Base-by-base conservation (phyloP, 176 grass and related monocot species). In the Musa schizocarpa region DNA sequence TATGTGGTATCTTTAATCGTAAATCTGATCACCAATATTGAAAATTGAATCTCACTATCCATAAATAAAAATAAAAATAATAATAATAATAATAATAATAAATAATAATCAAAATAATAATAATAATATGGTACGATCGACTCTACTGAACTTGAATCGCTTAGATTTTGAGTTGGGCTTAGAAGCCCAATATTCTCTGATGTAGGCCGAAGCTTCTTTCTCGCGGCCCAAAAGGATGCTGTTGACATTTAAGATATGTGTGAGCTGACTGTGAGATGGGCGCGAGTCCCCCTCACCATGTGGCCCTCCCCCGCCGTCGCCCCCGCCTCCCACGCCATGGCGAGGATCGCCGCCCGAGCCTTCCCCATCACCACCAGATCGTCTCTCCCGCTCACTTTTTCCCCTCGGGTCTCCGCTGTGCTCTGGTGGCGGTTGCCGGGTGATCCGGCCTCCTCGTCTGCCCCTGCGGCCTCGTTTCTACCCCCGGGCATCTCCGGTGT, bases 271-370 rank as follows among this genome's bases (percentile, higher is more conserved):
- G 9, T 26, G 11, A 13, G 63, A 10, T 26, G 11, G 63, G 68
- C 68, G 72, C 72, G 72, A 24, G 1, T 29, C 13, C 53, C 10
- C 53, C 27, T 53, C 22, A 9, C 9, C 8, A 22, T 26, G 16
- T 51, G 17, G 69, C 9, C 51, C 12, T 24, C 21, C 9, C 50
- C 13, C 69, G 14, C 50, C 69, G n/a, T 14, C 69, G 72, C 72
- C 53, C 20, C 72, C 53, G 12, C 3, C 59, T 22, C 54, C 69
- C 12, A 16, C 26, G 19, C 75, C 80, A 98, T 99, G 95, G 95
- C 95, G 61, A 78, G 95, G 43, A 84, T 94, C 68, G 82, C 90
- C 51, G 77, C 78, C 53, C 88, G 95, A 26, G 77, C 88, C 58
- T 84, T 94, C 54, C 95, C 88, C 50, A 81, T 93, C 69, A 71